Percentiles rank a stretch among this genome's conserved stretches.
These are phyloP conservation scores for Alternaria conjuncta DNA, from an alignment of 2,329 filamentous ascomycete genomes.

Conservation along the genomic window DNA sequence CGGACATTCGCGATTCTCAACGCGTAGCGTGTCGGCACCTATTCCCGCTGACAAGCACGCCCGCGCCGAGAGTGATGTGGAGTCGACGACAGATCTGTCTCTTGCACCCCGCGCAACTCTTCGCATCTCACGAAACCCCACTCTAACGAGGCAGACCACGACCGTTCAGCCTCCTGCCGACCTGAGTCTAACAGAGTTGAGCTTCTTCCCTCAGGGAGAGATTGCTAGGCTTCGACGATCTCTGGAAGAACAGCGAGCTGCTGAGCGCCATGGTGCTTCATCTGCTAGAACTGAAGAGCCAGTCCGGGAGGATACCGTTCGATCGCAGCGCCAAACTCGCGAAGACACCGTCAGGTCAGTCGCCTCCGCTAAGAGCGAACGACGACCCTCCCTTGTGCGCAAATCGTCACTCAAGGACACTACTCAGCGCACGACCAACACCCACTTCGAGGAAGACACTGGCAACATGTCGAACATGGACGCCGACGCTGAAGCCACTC, in stretches of 20 bases:
- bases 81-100: slow-evolving; percentile 51
- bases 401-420: slow-evolving; percentile 64
- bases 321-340: slow-evolving; percentile 43
- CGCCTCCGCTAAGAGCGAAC: slow-evolving; percentile 47
- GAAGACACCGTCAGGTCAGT: slow-evolving; percentile 51
- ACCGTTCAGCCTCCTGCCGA: slow-evolving; percentile 38
- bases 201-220: slow-evolving; percentile 60
- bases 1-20: slow-evolving; percentile 26
- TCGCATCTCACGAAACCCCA: slow-evolving; percentile 33
- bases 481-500: slow-evolving; percentile 33
- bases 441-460: slow-evolving; percentile 46
- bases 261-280: slow-evolving; percentile 43
- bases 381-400: slow-evolving; percentile 52
- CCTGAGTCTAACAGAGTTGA: slow-evolving; percentile 59
- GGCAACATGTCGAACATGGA: slow-evolving; percentile 40
- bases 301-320: slow-evolving; percentile 49
- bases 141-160: slow-evolving; percentile 20
- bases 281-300: slow-evolving; percentile 33
- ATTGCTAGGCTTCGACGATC: slow-evolving; percentile 62
- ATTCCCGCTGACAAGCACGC: slow-evolving; percentile 25
- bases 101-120: slow-evolving; percentile 42
- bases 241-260: slow-evolving; percentile 61
- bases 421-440: slow-evolving; percentile 44
- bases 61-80: slow-evolving; percentile 40
- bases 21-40: slow-evolving; percentile 44